A percentile compares a stretch with the other conserved stretches of the same genome.
These are phyloP conservation scores for Kwoniella mangroviensis DNA, from an alignment of 768 basidiomycete species.

Conservation along the genomic window DNA sequence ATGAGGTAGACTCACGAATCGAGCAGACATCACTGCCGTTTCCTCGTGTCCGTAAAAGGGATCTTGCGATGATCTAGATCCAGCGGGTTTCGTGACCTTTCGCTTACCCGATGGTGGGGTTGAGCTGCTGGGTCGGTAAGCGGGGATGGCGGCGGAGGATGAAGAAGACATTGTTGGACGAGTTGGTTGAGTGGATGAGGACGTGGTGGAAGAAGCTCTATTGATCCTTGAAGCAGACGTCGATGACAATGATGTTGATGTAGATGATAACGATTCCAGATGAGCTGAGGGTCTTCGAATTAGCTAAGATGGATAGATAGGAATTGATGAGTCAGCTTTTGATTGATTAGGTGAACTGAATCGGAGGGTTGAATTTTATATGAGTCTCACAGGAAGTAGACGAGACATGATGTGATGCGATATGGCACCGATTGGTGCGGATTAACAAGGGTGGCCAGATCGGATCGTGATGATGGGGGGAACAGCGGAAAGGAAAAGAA, in stretches of 20 bases:
- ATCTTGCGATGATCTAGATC: slow-evolving; percentile 49
- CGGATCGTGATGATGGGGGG: not conserved
- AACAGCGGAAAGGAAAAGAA: not conserved
- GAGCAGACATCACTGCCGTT: slow-evolving; percentile 69
- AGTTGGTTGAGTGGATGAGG: slow-evolving; percentile 3
- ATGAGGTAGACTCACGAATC: slow-evolving; percentile 61
- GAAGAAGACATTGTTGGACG: slow-evolving; percentile 18
- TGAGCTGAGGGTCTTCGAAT: slow-evolving; percentile 10
- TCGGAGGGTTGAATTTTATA: not conserved
- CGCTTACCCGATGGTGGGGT: slow-evolving; percentile 45
- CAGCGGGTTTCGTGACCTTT: slow-evolving; percentile 46
- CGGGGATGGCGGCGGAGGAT: slow-evolving; percentile 22
- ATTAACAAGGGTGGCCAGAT: not conserved
- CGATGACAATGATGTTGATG: slow-evolving; percentile 10
- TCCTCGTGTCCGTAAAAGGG: slow-evolving; percentile 74
- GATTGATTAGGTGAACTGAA: not conserved
- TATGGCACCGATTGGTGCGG: not conserved
- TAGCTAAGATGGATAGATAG: slow-evolving; percentile 5
- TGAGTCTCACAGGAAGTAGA: slow-evolving; percentile 14
- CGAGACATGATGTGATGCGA: slow-evolving; percentile 7
- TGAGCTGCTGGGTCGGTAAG: slow-evolving; percentile 32
- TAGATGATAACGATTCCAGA: slow-evolving; percentile 3
- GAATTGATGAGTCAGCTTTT: not conserved
- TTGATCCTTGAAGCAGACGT: not conserved
- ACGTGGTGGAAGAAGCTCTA: not conserved